A percentile compares a stretch with the other conserved stretches of the same genome.
Evolutionary conservation across 768 basidiomycete species (phyloP).

Genomic region (Lactarius hatsudake): DNA sequence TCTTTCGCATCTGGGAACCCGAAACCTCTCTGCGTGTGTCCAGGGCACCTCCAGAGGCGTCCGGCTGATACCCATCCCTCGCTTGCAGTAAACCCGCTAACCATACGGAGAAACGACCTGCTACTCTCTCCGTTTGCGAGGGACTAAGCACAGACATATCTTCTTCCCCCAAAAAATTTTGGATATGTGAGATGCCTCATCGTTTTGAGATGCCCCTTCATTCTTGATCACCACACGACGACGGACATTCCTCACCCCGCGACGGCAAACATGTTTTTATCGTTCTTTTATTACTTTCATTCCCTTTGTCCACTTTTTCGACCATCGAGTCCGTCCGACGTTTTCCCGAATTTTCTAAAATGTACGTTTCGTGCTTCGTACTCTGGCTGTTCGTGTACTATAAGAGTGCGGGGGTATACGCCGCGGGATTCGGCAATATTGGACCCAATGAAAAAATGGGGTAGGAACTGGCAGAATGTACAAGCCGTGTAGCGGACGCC

Average conservation of each 20-base stretch:
- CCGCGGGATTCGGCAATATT: neutral
- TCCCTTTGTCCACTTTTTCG: neutral
- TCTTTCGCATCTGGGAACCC: conserved; percentile 14
- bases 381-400: neutral
- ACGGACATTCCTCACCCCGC: neutral
- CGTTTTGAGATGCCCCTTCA: neutral
- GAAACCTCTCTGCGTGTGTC: neutral
- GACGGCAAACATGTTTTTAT: neutral
- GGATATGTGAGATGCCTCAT: neutral
- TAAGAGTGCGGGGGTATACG: neutral
- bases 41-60: neutral
- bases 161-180: conserved; percentile 1
- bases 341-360: neutral
- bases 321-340: neutral
- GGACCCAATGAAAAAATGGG: neutral
- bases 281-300: neutral
- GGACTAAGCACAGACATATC: neutral
- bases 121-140: neutral
- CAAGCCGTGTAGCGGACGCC: neutral
- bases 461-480: neutral
- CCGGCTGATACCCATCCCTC: neutral
- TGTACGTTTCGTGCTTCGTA: neutral
- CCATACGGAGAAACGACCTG: neutral
- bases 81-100: conserved; percentile 8
- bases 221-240: neutral